These are phyloP conservation scores for Globisporangium canariense DNA, from an alignment of 352 stramenopile species.

Conservation along the genomic window DNA sequence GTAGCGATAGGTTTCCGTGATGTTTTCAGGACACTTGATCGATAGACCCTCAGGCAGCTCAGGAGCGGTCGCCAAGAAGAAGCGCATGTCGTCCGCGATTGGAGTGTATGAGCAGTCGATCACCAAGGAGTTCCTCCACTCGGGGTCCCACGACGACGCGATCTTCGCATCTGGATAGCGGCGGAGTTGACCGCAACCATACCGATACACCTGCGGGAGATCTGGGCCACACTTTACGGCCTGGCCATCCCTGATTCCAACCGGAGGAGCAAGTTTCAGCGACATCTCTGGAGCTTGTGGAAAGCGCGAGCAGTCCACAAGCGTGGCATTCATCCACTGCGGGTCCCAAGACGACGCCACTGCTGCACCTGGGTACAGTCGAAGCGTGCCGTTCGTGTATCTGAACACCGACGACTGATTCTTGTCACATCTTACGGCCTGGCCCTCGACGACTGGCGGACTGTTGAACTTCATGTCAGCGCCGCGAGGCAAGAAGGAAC, in stretches of 20 bases:
- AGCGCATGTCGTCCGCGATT: constrained; percentile 9
- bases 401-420: constrained; percentile 11
- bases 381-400: constrained; percentile 12
- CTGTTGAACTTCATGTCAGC: constrained; percentile 5
- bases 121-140: constrained; percentile 14
- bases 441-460: background rate
- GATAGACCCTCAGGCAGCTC: background rate
- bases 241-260: background rate
- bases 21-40: constrained; percentile 10
- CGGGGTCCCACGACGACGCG: constrained; percentile 25
- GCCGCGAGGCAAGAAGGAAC: constrained; percentile 7
- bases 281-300: constrained; percentile 2
- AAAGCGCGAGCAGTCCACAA: constrained; percentile 7
- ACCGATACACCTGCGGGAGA: constrained; percentile 16
- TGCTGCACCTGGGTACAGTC: constrained; percentile 17
- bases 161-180: constrained; percentile 19
- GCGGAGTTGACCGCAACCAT: constrained; percentile 11
- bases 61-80: constrained; percentile 15
- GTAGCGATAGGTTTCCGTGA: constrained; percentile 7
- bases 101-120: constrained; percentile 23
- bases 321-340: constrained; percentile 11
- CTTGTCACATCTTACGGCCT: constrained; percentile 1
- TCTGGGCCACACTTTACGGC: constrained; percentile 22
- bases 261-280: constrained; percentile 1
- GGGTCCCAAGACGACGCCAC: constrained; percentile 25